phyloP scores from a whole-genome alignment of 192 early-diverging fungal species.

The Spinellus fusiger region DNA sequence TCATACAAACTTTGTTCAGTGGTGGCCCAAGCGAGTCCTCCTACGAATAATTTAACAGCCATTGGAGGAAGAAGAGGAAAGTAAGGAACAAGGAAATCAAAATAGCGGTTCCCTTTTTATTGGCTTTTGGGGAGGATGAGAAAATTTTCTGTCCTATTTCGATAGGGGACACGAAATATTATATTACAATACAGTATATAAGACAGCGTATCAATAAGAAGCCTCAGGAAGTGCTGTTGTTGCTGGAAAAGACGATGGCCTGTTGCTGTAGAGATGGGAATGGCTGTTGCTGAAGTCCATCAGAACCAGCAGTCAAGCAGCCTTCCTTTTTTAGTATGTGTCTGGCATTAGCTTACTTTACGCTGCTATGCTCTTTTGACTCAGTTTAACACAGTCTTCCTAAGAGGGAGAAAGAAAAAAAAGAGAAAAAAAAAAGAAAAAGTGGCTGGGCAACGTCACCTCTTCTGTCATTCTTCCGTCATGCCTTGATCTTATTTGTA shows the following conservation, averaged over 20 bases:
- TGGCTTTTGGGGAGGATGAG: not conserved
- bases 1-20: constrained; percentile 52
- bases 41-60: constrained; percentile 59
- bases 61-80: constrained; percentile 4
- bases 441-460: too few relatives aligned
- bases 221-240: too few relatives aligned
- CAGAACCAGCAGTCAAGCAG: too few relatives aligned
- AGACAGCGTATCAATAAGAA: too few relatives aligned
- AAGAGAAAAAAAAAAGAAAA: not conserved
- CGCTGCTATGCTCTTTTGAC: not conserved
- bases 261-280: too few relatives aligned
- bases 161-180: not conserved
- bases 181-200: not conserved
- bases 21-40: constrained; percentile 61
- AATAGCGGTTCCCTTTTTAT: not conserved
- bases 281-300: too few relatives aligned
- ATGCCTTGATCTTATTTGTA: too few relatives aligned
- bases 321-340: not conserved
- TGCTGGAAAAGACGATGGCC: too few relatives aligned
- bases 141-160: not conserved
- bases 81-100: not conserved
- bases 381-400: not conserved
- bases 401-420: not conserved
- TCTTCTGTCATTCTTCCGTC: too few relatives aligned
- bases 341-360: not conserved